A percentile compares a stretch with the other conserved stretches of the same genome.
Conservation (phyloP, 225 moss, liverwort and hornwort genomes). For the Sphagnum tenellum region DNA sequence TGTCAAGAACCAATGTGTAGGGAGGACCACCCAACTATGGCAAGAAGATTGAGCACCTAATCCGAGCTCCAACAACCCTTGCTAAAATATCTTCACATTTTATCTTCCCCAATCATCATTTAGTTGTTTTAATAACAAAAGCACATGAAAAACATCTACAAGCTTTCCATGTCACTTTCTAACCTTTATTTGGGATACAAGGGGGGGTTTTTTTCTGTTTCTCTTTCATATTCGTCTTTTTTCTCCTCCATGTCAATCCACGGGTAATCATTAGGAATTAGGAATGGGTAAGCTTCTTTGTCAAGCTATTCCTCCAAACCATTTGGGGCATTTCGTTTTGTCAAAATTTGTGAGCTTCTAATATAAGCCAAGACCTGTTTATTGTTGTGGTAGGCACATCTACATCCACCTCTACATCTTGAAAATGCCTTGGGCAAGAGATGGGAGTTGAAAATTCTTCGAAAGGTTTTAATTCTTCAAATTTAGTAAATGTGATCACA, state of each 20-base stretch:
- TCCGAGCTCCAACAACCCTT: too few relatives aligned
- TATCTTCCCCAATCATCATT: too few relatives aligned
- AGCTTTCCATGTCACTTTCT: conserved; percentile 35
- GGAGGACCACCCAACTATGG: too few relatives aligned
- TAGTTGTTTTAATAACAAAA: too few relatives aligned
- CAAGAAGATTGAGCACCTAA: too few relatives aligned
- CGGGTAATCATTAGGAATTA: conserved; percentile 59
- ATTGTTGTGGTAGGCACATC: conserved; percentile 21
- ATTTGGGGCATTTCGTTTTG: conserved; percentile 28
- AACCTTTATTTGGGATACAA: conserved; percentile 43
- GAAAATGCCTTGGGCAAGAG: conserved; percentile 90
- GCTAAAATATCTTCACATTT: too few relatives aligned
- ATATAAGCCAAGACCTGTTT: conserved; percentile 98
- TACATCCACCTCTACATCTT: conserved; percentile 56
- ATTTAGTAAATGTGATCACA: conserved; percentile 97
- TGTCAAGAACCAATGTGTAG: too few relatives aligned
- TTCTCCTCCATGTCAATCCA: conserved; percentile 98
- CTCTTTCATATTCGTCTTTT: conserved; percentile 93
- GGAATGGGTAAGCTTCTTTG: conserved; percentile 80
- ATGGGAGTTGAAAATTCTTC: conserved; percentile 95
- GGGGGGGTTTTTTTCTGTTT: conserved; percentile 75
- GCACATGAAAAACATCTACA: conserved; percentile 7
- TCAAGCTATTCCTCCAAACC: conserved; percentile 62
- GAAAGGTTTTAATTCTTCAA: conserved; percentile 73
- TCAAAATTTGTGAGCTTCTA: conserved; percentile 45